Base-by-base conservation (phyloP, 2,329 filamentous ascomycete genomes). In the Colletotrichum australisinense region DNA sequence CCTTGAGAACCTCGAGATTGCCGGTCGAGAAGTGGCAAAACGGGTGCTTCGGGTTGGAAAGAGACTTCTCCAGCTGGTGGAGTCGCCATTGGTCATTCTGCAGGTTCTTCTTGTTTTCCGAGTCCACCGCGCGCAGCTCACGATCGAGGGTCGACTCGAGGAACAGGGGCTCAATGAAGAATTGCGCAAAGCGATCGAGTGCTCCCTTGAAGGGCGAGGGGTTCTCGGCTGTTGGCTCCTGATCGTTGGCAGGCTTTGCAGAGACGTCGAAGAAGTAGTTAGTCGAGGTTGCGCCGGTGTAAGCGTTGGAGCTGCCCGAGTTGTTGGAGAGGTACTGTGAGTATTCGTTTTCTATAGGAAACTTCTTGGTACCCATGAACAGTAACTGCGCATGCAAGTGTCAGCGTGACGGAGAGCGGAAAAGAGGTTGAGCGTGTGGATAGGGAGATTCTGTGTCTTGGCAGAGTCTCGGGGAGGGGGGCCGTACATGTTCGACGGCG, bases 311-410 rank as follows among this genome's bases (percentile, higher is more conserved):
- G 80, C 93, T 92, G 68, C 97, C 97, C 11, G 95, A 97, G 82
- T 98, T 93, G 73, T 94, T 89, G 64, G 95, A 94, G 67, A 99
- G 90, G 82, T 97, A 99, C 81, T 96, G 93, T 79, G 94, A 95
- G 86, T 99, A 99, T 76, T 94, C 96, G 83, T 99, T 98, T 84
- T 98, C 96, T 81, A 93, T 90, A 0, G 97, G 97, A 80, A 97
- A 99, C 90, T 98, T 99, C 83, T 98, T 93, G 8, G 97, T 99
- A 63, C 97, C 97, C 97, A 99, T 98, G 86, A 99, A 99, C 28
- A 99, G 86, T 76, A 98, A 86, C 88, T 92, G 53, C 70, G 63
- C 46, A 58, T 62, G 16, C 22, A 63, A 16, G 28, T 60, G 71
- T 74, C 35, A 74, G 70, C 76, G 19, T 75, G 8, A 70, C 30